A percentile compares a stretch with the other conserved stretches of the same genome.
phyloP scores from a whole-genome alignment of 306 rosid species.

The Psophocarpus tetragonolobus region DNA sequence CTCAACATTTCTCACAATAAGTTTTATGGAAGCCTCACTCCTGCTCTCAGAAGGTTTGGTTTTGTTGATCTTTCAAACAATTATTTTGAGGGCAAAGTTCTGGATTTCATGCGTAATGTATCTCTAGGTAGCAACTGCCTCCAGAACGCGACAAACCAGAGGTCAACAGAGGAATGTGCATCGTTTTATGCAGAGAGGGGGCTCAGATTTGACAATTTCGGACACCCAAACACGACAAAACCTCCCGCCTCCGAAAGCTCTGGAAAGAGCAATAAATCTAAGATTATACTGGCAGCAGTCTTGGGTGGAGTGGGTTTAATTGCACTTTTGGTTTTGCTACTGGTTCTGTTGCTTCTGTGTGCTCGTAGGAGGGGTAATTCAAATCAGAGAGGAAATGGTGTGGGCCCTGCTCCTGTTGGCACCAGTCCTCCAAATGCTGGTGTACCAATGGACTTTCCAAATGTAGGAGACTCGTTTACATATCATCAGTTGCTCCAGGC shows the following conservation, averaged over 20 bases:
- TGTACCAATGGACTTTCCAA: conserved; percentile 53
- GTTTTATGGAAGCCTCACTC: conserved; percentile 68
- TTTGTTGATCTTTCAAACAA: conserved; percentile 70
- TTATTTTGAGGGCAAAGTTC: conserved; percentile 73
- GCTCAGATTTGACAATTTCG: conserved; percentile 65
- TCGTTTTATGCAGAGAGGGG: conserved; percentile 71
- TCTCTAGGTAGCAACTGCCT: conserved; percentile 70
- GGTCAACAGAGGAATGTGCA: conserved; percentile 51
- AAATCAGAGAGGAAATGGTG: conserved; percentile 54
- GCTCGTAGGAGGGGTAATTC: conserved; percentile 45
- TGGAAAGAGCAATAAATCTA: conserved; percentile 60
- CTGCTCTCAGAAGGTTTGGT: conserved; percentile 53
- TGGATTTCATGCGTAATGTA: conserved; percentile 45
- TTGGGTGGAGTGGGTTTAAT: conserved; percentile 72
- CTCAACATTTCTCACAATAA: conserved; percentile 67
- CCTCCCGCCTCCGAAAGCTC: conserved; percentile 34
- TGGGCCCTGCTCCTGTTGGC: conserved; percentile 59
- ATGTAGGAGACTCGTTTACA: conserved; percentile 69
- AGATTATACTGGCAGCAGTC: conserved; percentile 68
- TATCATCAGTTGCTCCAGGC: conserved; percentile 83
- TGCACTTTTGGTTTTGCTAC: conserved; percentile 44
- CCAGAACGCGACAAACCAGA: conserved; percentile 61
- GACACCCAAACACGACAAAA: conserved; percentile 49
- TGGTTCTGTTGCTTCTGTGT: conserved; percentile 44
- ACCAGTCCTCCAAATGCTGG: conserved; percentile 53